These are phyloP conservation scores for Didymella segeticola DNA, from an alignment of 2,329 filamentous ascomycete genomes.

Conservation along the genomic window DNA sequence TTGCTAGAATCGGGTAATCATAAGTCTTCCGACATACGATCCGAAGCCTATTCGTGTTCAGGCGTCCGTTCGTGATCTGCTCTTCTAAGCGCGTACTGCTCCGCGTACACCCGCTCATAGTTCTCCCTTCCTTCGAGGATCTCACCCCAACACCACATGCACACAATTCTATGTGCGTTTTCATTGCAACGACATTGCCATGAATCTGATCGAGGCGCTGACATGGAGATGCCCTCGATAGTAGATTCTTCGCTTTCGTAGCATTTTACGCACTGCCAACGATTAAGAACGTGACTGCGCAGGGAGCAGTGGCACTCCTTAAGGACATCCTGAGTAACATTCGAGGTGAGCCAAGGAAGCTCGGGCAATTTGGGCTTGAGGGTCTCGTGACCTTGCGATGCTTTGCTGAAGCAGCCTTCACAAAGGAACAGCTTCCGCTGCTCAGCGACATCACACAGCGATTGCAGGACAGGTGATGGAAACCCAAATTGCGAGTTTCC, in stretches of 20 bases:
- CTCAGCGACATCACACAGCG: constrained; percentile 35
- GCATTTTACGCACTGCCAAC: constrained; percentile 27
- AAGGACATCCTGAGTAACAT: neutral
- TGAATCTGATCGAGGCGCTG: neutral
- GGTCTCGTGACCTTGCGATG: neutral
- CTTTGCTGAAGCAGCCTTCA: constrained; percentile 12
- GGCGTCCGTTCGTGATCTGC: neutral
- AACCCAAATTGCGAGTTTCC: constrained; percentile 26
- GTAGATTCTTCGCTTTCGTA: constrained; percentile 11
- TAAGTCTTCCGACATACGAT: too few relatives aligned
- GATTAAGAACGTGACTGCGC: constrained; percentile 17
- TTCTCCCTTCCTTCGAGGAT: neutral
- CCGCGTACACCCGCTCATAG: neutral
- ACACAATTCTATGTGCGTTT: neutral
- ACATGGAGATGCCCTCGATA: neutral
- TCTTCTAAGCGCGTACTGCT: neutral
- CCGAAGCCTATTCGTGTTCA: neutral
- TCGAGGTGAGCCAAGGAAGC: constrained; percentile 1
- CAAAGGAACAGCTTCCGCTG: constrained; percentile 26
- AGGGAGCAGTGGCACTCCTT: constrained; percentile 12
- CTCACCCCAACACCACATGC: constrained; percentile 20
- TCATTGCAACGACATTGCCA: constrained; percentile 2
- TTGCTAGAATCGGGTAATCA: too few relatives aligned
- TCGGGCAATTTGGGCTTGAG: neutral
- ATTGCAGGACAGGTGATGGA: constrained; percentile 36